Percentiles rank a stretch among this genome's conserved stretches.
Conservation (phyloP, 441 rosid species). For the Erysimum cheiri region DNA sequence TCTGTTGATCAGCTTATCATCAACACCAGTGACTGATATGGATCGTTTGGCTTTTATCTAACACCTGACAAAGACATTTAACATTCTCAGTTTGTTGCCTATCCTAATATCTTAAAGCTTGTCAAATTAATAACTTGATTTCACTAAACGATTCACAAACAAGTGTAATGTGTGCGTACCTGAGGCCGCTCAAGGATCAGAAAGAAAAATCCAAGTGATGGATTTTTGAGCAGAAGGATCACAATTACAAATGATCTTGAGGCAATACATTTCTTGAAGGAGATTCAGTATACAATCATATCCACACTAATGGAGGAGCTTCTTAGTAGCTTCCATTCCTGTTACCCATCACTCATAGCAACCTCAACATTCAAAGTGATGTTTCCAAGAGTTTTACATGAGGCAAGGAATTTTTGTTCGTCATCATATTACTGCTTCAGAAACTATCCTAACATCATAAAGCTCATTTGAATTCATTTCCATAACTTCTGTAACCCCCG, state of each 20-base stretch:
- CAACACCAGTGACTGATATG: conserved; percentile 18
- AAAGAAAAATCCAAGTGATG: conserved; percentile 7
- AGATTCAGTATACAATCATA: conserved; percentile 19
- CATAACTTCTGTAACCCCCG: conserved; percentile 9
- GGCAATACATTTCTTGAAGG: not conserved
- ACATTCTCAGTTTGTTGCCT: conserved; percentile 9
- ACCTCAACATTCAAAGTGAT: not conserved
- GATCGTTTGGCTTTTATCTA: conserved; percentile 13
- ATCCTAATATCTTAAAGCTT: not conserved
- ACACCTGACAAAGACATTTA: conserved; percentile 5
- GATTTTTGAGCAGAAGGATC: conserved; percentile 3
- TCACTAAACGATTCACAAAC: not conserved
- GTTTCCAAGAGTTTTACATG: not conserved
- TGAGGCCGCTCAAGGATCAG: conserved; percentile 18
- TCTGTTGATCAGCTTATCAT: conserved; percentile 30
- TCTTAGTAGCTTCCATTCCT: conserved; percentile 15
- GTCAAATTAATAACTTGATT: conserved; percentile 9
- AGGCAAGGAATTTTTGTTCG: not conserved
- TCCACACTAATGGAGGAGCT: conserved; percentile 14
- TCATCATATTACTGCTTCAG: conserved; percentile 30
- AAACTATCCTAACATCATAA: conserved; percentile 33
- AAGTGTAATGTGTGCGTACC: conserved; percentile 28
- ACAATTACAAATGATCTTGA: conserved; percentile 15
- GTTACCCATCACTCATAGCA: conserved; percentile 14
- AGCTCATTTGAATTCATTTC: conserved; percentile 16